phyloP scores from a whole-genome alignment of 495 filamentous ascomycete genomes.

The Aspergillus sclerotioniger region DNA sequence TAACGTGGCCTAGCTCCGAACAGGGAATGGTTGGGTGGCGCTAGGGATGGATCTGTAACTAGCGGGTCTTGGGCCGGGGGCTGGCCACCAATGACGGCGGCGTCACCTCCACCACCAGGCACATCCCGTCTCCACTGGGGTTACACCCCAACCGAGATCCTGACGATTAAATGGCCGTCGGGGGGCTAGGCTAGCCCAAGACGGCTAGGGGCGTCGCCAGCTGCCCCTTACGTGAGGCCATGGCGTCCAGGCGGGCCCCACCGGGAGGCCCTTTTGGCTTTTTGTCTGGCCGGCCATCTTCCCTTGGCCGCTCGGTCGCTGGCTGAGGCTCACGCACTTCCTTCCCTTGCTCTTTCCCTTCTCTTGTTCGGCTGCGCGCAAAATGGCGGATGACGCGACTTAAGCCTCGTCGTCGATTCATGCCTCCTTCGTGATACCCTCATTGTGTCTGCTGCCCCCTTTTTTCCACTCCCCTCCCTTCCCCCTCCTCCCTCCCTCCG shows the following conservation, averaged over 20 bases:
- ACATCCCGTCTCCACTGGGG: background rate
- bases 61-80: background rate
- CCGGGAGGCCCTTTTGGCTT: background rate
- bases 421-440: background rate
- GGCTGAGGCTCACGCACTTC: background rate
- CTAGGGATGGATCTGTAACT: background rate
- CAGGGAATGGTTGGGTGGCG: background rate
- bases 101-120: background rate
- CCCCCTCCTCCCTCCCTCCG: background rate
- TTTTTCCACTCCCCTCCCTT: background rate
- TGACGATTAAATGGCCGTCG: conserved; percentile 2
- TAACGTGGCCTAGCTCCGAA: background rate
- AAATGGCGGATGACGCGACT: background rate
- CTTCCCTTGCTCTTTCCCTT: background rate
- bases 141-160: conserved; percentile 2
- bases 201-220: background rate
- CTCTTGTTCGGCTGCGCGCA: background rate
- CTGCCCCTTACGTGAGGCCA: conserved; percentile 9
- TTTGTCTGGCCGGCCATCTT: background rate
- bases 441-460: background rate
- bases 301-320: background rate
- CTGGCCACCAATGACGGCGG: background rate
- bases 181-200: background rate
- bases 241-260: background rate
- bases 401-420: background rate